Conservation (phyloP, 495 filamentous ascomycete species). For the Trichoderma orchidacearum region DNA sequence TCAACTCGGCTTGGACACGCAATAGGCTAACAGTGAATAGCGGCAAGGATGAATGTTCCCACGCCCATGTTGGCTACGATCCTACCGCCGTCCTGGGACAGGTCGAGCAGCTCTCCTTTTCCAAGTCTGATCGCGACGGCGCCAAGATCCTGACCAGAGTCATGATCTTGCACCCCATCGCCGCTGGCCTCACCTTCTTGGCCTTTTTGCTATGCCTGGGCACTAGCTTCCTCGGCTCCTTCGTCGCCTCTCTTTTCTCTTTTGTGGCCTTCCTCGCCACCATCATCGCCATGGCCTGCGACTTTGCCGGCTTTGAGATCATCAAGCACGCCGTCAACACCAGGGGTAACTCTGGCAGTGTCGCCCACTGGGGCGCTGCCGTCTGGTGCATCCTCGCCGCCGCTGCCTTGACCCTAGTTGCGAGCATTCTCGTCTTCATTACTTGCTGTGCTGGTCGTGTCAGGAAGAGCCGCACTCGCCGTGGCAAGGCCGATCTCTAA, state of each 20-base stretch:
- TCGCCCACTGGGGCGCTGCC: conserved; percentile 23
- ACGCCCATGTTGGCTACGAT: conserved; percentile 37
- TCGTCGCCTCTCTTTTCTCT: conserved; percentile 34
- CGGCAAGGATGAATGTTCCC: conserved; percentile 23
- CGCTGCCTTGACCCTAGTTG: conserved; percentile 37
- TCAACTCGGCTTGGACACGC: not conserved
- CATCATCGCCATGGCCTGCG: conserved; percentile 37
- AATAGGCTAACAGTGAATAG: not conserved
- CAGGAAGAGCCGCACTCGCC: conserved; percentile 10
- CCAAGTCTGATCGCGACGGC: conserved; percentile 24
- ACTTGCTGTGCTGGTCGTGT: conserved; percentile 37
- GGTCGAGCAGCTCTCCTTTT: conserved; percentile 24
- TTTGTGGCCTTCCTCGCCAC: conserved; percentile 40
- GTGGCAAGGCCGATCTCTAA: conserved; percentile 7
- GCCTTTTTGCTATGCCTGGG: conserved; percentile 41
- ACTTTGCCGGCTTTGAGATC: conserved; percentile 42
- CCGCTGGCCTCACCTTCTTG: conserved; percentile 41
- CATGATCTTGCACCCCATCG: conserved; percentile 49
- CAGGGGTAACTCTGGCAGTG: conserved; percentile 5
- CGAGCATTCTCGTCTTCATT: conserved; percentile 40
- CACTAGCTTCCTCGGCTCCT: conserved; percentile 36
- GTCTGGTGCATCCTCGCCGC: conserved; percentile 38
- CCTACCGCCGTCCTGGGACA: conserved; percentile 26
- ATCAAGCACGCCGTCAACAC: conserved; percentile 35
- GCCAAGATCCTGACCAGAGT: conserved; percentile 36